Evolutionary conservation across 2,329 filamentous ascomycete genomes (phyloP).

Genomic region (Juglanconis oblonga): DNA sequence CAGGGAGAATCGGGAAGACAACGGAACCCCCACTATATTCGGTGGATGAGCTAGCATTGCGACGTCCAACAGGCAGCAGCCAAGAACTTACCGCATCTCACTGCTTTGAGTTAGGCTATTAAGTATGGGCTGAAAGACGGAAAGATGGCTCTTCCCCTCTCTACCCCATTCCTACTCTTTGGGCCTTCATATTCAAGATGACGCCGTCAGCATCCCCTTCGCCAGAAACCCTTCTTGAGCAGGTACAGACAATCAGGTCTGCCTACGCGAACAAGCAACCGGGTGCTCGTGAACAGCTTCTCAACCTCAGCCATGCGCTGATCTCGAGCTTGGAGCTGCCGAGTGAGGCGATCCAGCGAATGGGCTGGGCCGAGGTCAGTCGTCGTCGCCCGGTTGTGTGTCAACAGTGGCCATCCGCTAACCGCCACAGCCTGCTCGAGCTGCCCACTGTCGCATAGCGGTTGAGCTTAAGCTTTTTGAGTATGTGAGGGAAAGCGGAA

Average conservation of each 20-base stretch:
- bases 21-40: too few species aligned
- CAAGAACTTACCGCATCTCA: too few species aligned
- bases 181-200: too few species aligned
- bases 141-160: too few species aligned
- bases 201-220: too few species aligned
- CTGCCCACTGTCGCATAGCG: slow-evolving; percentile 33
- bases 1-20: too few species aligned
- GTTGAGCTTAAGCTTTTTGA: slow-evolving; percentile 35
- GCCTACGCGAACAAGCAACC: slow-evolving; percentile 30
- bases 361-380: slow-evolving; percentile 37
- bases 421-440: slow-evolving; percentile 29
- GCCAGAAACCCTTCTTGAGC: not conserved
- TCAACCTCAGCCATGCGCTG: slow-evolving; percentile 33
- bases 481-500: slow-evolving; percentile 26
- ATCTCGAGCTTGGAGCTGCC: slow-evolving; percentile 34
- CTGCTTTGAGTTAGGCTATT: too few species aligned
- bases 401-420: not conserved
- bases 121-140: too few species aligned
- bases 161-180: too few species aligned
- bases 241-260: slow-evolving; percentile 24
- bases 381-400: slow-evolving; percentile 1
- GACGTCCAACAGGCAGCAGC: too few species aligned
- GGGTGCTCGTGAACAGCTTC: slow-evolving; percentile 34
- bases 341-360: slow-evolving; percentile 33
- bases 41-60: too few species aligned